phyloP scores from a whole-genome alignment of 805 yeast species.

The Cyberlindnera bimundalis region DNA sequence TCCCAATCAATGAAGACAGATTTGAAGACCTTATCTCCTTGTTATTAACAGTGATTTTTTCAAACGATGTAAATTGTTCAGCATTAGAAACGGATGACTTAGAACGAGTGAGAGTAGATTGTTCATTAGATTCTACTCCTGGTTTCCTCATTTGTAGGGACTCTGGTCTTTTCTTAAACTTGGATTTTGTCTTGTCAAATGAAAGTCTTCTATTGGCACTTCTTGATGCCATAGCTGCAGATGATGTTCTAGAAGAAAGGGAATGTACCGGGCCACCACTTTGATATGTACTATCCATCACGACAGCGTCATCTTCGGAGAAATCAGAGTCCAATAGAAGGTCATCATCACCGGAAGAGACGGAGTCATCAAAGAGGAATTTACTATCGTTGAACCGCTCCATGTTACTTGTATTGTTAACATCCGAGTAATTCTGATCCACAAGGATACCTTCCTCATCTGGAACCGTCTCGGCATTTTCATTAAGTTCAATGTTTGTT shows the following conservation, averaged over 20 bases:
- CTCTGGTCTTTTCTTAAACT: conserved; percentile 16
- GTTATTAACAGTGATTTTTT: conserved; percentile 2
- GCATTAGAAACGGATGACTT: conserved; percentile 5
- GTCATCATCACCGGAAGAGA: conserved; percentile 31
- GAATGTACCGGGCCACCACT: conserved; percentile 26
- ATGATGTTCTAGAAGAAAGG: conserved; percentile 18
- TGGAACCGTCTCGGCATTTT: conserved; percentile 5
- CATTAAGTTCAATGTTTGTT: conserved; percentile 9
- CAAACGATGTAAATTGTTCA: conserved; percentile 1
- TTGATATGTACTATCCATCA: conserved; percentile 39
- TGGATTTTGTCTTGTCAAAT: conserved; percentile 20
- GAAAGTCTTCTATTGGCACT: conserved; percentile 20
- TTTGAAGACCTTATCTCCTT: conserved; percentile 28
- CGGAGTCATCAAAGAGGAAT: conserved; percentile 19
- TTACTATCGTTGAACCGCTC: conserved; percentile 16
- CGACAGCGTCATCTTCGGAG: conserved; percentile 37
- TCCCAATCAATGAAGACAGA: conserved; percentile 43
- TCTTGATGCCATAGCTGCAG: conserved; percentile 15
- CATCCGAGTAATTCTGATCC: conserved; percentile 25
- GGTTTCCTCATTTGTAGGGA: conserved; percentile 9
- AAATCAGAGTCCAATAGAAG: conserved; percentile 31
- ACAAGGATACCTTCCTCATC: conserved; percentile 22
- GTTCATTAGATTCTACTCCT: not conserved
- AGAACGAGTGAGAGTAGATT: conserved; percentile 1
- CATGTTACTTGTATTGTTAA: conserved; percentile 18